Base-by-base conservation (phyloP, 2,329 filamentous ascomycete species). In the Xylaria sp. region DNA sequence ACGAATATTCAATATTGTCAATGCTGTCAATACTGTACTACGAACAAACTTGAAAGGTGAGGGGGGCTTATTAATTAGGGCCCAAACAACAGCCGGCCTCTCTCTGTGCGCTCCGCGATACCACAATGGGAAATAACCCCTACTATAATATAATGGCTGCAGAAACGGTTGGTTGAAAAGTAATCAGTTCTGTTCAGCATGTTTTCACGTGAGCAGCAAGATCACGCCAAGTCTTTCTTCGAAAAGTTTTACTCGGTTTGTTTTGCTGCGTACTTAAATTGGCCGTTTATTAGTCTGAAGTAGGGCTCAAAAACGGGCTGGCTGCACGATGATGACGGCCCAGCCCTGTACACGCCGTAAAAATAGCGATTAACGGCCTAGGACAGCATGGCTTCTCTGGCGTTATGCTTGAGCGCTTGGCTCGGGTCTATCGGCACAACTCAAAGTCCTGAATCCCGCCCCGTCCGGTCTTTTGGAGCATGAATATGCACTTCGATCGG, bases 341-440 rank as follows among this genome's bases (percentile, higher is more conserved):
- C 34, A 53, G 59, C 45, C 20, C 52, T 30, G 43, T 28, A 48
- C 34, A 43, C 30, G 45, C 50, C 43, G 43, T 45, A 60, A 36
- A 20, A 43, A 36, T 23, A 52, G n/a, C 23, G 8, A 30, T 43
- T 52, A 28, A 28, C 23, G 50, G 32, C 43, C 36, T 64, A 32
- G n/a, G 50, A 30, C 50, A 36, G 50, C 30, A 55, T 10, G 34
- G 18, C 28, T 20, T 20, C 28, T 32, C 28, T 23, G 18, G 28
- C 8, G n/a, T 20, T 18, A 43, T 34, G 36, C 52, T 45, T 23
- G 36, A 41, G 39, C 32, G 30, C 65, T 55, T 67, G 60, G 55
- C 60, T 57, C 65, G 65, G 65, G 56, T 67, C 60, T 57, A 45
- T 60, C 65, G 60, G 65, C 65, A 67, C 56, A 28, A 32, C 46